These are phyloP conservation scores for Saccharomyces hybrid DNA, from an alignment of 1,139 yeast genomes.

Conservation along the genomic window DNA sequence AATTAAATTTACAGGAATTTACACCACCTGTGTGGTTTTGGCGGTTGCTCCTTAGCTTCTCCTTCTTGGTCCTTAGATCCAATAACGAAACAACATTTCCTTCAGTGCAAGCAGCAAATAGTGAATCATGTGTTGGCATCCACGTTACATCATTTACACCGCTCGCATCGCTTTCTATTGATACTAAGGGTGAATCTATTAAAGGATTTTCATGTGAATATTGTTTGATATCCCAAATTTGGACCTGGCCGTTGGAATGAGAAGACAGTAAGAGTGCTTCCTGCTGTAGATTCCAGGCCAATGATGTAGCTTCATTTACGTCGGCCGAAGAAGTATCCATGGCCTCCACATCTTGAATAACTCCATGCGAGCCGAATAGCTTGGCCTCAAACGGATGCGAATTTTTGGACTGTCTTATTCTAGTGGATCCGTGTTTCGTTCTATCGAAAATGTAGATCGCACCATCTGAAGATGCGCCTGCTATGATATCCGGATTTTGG, in stretches of 20 bases:
- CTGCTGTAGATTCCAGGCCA: slow-evolving; percentile 47
- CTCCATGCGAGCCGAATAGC: slow-evolving; percentile 7
- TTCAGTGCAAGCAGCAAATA: slow-evolving; percentile 55
- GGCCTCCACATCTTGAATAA: slow-evolving; percentile 8
- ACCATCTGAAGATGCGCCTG: slow-evolving; percentile 73
- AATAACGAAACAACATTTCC: slow-evolving; percentile 40
- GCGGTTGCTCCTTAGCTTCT: slow-evolving; percentile 15
- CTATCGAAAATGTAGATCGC: slow-evolving; percentile 60
- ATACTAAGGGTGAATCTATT: slow-evolving; percentile 13
- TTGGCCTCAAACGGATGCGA: slow-evolving; percentile 12
- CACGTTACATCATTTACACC: slow-evolving; percentile 61
- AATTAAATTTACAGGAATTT: slow-evolving; percentile 61
- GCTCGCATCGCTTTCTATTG: slow-evolving; percentile 17
- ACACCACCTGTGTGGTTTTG: slow-evolving; percentile 42
- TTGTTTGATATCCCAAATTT: slow-evolving; percentile 45
- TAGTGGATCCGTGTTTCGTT: slow-evolving; percentile 34
- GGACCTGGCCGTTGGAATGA: slow-evolving; percentile 52
- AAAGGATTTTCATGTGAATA: slow-evolving; percentile 18
- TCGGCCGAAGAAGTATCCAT: not conserved
- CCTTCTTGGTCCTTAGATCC: slow-evolving; percentile 40
- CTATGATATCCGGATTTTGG: slow-evolving; percentile 60
- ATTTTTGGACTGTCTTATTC: slow-evolving; percentile 4
- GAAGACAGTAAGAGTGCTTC: slow-evolving; percentile 50
- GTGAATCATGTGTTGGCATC: slow-evolving; percentile 50
- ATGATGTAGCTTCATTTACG: slow-evolving; percentile 21